Percentiles rank a stretch among this genome's conserved stretches.
phyloP scores from a whole-genome alignment of 768 basidiomycete genomes.

The Kwoniella mangroviensis region DNA sequence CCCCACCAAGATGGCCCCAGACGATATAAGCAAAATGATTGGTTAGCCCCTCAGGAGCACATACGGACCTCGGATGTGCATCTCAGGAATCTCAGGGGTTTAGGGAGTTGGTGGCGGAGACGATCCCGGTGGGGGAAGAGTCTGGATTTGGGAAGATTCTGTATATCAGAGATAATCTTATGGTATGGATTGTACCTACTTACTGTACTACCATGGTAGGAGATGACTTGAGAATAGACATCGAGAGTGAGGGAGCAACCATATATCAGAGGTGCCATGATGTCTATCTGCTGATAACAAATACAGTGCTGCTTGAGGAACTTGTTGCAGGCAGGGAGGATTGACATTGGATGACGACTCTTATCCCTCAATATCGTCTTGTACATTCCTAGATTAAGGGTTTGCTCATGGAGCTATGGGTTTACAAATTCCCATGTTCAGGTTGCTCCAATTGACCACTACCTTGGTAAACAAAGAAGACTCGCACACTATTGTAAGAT shows the following conservation, averaged over 20 bases:
- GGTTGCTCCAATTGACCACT: not conserved
- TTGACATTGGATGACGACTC: not conserved
- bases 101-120: not conserved
- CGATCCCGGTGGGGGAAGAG: not conserved
- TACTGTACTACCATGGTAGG: too few species aligned
- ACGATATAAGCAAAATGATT: not conserved
- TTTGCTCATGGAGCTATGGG: not conserved
- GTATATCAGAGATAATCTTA: not conserved
- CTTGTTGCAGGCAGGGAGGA: not conserved
- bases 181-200: too few species aligned
- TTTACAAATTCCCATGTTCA: not conserved
- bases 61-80: not conserved
- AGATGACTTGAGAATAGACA: too few species aligned
- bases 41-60: conserved; percentile 1
- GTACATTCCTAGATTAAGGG: not conserved
- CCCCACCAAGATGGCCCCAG: not conserved
- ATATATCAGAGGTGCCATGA: too few species aligned
- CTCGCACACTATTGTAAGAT: too few species aligned
- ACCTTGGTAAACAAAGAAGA: too few species aligned
- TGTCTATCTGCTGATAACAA: too few species aligned
- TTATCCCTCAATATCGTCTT: not conserved
- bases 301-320: too few species aligned
- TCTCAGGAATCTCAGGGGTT: not conserved
- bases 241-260: too few species aligned
- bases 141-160: not conserved